Evolutionary conservation across 2,329 filamentous ascomycete species (phyloP).

Genomic region (Coniochaeta pulveracea): DNA sequence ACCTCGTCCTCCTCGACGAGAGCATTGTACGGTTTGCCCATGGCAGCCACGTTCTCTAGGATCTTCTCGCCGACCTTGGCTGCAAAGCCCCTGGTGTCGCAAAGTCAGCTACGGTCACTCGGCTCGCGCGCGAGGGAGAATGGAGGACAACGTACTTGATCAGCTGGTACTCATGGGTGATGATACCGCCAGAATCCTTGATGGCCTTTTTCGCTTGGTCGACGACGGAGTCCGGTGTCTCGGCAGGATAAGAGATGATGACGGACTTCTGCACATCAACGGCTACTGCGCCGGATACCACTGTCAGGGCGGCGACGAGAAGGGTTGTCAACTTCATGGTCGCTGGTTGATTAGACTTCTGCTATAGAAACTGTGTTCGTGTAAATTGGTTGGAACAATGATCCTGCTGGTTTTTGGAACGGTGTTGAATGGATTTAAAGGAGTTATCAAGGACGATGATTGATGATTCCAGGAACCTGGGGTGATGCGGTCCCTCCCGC

Average conservation of each 20-base stretch:
- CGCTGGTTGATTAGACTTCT: conserved; percentile 7
- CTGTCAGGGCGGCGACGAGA: conserved; percentile 43
- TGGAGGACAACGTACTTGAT: conserved; percentile 45
- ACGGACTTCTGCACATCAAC: conserved; percentile 61
- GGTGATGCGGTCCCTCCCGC: too few species aligned
- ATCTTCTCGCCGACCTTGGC: conserved; percentile 60
- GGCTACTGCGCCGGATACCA: conserved; percentile 46
- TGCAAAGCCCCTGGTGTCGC: conserved; percentile 59
- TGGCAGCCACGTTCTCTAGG: conserved; percentile 54
- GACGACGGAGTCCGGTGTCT: conserved; percentile 56
- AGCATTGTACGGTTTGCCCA: conserved; percentile 48
- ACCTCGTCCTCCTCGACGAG: conserved; percentile 68
- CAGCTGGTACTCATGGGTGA: conserved; percentile 66
- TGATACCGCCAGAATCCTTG: conserved; percentile 56
- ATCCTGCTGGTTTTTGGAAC: too few species aligned
- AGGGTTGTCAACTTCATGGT: conserved; percentile 53
- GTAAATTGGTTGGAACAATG: too few species aligned
- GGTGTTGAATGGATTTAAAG: too few species aligned
- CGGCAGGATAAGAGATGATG: conserved; percentile 65
- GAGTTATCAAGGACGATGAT: too few species aligned
- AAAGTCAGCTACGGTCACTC: conserved; percentile 15
- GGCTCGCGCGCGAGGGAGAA: neutral
- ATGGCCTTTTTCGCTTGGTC: conserved; percentile 63
- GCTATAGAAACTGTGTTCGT: too few species aligned
- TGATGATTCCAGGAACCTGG: too few species aligned